Base-by-base conservation (phyloP, 768 basidiomycete genomes). In the Russula compacta region DNA sequence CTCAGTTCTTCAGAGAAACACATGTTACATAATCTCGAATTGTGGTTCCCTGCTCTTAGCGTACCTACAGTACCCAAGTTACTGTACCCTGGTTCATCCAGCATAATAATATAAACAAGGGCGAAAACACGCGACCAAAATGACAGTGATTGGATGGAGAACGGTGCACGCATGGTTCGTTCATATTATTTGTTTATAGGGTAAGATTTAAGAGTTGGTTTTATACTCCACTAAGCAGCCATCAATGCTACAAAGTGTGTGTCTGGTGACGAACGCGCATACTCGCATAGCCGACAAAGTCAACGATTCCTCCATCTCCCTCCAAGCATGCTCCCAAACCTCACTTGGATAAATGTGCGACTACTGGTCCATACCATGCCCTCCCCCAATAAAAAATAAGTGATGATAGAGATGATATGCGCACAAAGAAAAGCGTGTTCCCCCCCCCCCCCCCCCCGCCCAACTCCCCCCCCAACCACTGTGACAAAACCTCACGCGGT, bases 41-140 rank as follows among this genome's bases (percentile, higher is more conserved):
- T 44, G 33, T 54, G 29, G 12, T 2, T 55, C 7, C 24, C 5
- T 50, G 49, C 43, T 12, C 49, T 54, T 63, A 61, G 39, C 40
- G 58, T 60, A 61, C 57, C 19, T 33, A 57, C 56, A 49, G 47
- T 57, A n/a, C 40, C 49, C 15, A 52, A 35, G 42, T 55, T 59
- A 14, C 46, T 24, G 24, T 47, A 29, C 24, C 12, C 9, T 60
- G 38, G 36, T 40, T 47, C 12, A 39, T 60, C 49, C 47, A 24
- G 40, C 39, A 55, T 62, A 62, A 61, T 63, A 49, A 24, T 15
- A 38, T 29, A n/a, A 42, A n/a, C 10, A 24, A n/a, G 21, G 29
- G 40, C 29, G 17, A 14, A 33, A 32, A n/a, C 46, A 47, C 40
- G 17, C 46, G 29, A 6, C 12, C 21, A 14, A 40, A 15, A 6